Base-by-base conservation (phyloP, 331 rosid species). In the Rosa hybrid region DNA sequence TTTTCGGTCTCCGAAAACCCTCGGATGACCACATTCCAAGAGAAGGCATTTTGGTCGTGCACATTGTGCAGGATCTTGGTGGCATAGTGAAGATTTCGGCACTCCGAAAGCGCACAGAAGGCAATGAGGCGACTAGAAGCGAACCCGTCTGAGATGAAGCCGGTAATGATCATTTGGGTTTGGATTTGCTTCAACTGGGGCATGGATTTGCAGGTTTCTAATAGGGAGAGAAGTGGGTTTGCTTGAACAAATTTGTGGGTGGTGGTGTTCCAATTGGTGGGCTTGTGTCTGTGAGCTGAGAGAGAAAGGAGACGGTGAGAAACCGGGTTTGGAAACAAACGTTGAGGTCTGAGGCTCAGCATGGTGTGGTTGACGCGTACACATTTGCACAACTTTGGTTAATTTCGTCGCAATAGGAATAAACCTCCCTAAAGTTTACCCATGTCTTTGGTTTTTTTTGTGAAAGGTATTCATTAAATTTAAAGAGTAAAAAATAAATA, bases 131-230 rank as follows among this genome's bases (percentile, higher is more conserved):
- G 91, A 83, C 97, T 90, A 0, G 86, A 80, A n/a, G 92, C 92
- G 45, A 94, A 91, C 20, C 86, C 78, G 49, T 89, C 76, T 2
- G 80, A 73, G n/a, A 91, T 54, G 71, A 94, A 85, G 8, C 96
- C 96, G 0, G 91, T 71, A 14, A 87, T 48, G 50, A 79, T 75
- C 93, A 94, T 88, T 54, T 88, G 98, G 45, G 93, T 81, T 75
- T 94, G 98, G 81, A 90, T 90, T 83, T 88, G 91, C 89, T 81
- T 92, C 86, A 94, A 77, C 51, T 94, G 94, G 75, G 84, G 67
- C 69, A 92, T 42, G 62, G 90, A 83, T 68, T 86, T 83, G 85
- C 93, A 92, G 75, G 79, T 69, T 79, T 94, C 97, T 44, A 92
- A 68, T 62, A 92, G 81, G 68, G 88, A 85, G 75, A 94, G 91